Evolutionary conservation across 2,329 filamentous ascomycete genomes (phyloP).

Genomic region (Myrmaecium sp.): DNA sequence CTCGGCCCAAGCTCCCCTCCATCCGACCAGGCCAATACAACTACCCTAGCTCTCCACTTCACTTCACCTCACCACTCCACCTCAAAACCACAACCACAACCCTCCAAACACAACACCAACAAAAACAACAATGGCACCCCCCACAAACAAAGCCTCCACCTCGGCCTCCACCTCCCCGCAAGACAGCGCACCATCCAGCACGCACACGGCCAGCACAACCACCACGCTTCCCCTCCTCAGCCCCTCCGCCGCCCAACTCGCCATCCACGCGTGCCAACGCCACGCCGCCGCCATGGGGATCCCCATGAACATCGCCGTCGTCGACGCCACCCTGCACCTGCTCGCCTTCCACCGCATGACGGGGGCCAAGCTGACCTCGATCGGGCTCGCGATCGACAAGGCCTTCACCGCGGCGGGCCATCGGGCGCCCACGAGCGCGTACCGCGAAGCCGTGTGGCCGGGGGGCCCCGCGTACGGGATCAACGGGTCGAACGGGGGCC

Average conservation of each 20-base stretch:
- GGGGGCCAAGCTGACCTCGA: slow-evolving; percentile 32
- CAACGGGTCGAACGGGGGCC: slow-evolving; percentile 34
- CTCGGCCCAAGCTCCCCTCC: too few species aligned
- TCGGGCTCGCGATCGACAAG: slow-evolving; percentile 47
- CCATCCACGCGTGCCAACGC: slow-evolving; percentile 18
- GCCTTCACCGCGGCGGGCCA: slow-evolving; percentile 41
- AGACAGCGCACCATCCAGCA: too few species aligned
- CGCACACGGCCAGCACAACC: too few species aligned
- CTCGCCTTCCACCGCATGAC: slow-evolving; percentile 32
- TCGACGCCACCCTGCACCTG: slow-evolving; percentile 28
- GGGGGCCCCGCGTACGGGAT: slow-evolving; percentile 36
- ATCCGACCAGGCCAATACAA: too few species aligned
- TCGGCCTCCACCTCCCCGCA: too few species aligned
- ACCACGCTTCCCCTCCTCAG: slow-evolving; percentile 18
- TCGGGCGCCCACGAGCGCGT: slow-evolving; percentile 31
- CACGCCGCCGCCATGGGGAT: slow-evolving; percentile 19
- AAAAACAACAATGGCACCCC: too few species aligned
- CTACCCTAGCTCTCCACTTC: too few species aligned
- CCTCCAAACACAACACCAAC: too few species aligned
- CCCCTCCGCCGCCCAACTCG: slow-evolving; percentile 18
- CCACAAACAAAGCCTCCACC: too few species aligned
- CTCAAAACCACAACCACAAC: too few species aligned
- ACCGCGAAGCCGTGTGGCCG: slow-evolving; percentile 36
- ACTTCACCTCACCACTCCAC: too few species aligned
- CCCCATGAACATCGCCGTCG: slow-evolving; percentile 33